Evolutionary conservation across 306 rosid genomes (phyloP), one percentile per base, ranked within the genome.

Genomic region (Alnus glutinosa): DNA sequence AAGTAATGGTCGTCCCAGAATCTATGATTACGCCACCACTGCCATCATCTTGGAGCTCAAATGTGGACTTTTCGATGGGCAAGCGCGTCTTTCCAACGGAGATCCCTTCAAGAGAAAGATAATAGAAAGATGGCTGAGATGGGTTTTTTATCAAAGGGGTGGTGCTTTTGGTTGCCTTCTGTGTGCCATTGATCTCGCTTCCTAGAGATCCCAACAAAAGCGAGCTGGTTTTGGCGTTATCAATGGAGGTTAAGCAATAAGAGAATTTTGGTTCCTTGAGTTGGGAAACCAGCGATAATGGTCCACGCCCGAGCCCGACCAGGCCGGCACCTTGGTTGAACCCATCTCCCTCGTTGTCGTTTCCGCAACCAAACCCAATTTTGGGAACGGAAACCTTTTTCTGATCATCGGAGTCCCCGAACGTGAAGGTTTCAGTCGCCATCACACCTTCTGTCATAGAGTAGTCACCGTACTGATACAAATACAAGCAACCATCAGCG

Each of bases 301-400:
- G 85, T 18, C 98, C 98, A 1, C 98, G 91, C 0, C 98, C 98
- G 0, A 94, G 88, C 4, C 97, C 97, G 0, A 94, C 97, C 1
- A 94, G 67, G 1, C 98, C 98, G 0, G 89, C 88, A 1, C 93
- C 93, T 82, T 94, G 98, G 32, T 67, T 76, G 68, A 94, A 92
- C 15, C 97, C 98, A 5, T 85, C 85, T 4, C 98, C 98, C 70
- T 89, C 87, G 16, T 94, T 94, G 36, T 94, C 95, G 4, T 74
- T 85, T 1, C 97, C 97, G 51, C 98, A 94, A 3, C 98, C 98
- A 39, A 94, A 94, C 57, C 92, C 97, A 4, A 94, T 72, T n/a
- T 83, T 80, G 0, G 81, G 28, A 23, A 86, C 67, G 2, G 89
- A 73, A 62, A 61, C 80, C 39, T 77, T 55, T 7, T 71, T 58